Percentiles rank a stretch among this genome's conserved stretches.
phyloP scores from a whole-genome alignment of 1,139 yeast species.

The Blastobotrys capitulatus region DNA sequence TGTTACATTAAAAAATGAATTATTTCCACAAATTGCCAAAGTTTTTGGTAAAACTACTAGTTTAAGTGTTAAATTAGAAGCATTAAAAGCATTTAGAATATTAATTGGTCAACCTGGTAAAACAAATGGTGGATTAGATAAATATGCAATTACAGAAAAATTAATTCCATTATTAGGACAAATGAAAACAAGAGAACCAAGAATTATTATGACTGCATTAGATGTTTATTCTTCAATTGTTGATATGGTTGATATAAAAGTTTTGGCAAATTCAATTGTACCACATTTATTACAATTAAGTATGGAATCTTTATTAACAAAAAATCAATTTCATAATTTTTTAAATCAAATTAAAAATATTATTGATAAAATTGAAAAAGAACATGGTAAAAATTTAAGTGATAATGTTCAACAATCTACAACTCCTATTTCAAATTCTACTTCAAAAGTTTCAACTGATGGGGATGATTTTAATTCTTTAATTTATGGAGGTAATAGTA shows the following conservation, averaged over 20 bases:
- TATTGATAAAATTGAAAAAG: conserved; percentile 25
- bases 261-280: conserved; percentile 42
- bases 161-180: conserved; percentile 68
- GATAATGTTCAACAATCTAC: neutral
- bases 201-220: conserved; percentile 54
- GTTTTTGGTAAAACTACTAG: conserved; percentile 81
- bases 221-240: conserved; percentile 43
- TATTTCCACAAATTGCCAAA: conserved; percentile 66
- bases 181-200: conserved; percentile 71
- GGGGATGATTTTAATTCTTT: conserved; percentile 9
- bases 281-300: conserved; percentile 47
- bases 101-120: conserved; percentile 47
- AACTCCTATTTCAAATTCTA: conserved; percentile 6
- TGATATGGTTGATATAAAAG: conserved; percentile 37
- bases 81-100: conserved; percentile 58
- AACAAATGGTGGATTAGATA: conserved; percentile 48
- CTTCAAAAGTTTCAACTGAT: neutral
- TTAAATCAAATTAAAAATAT: conserved; percentile 23
- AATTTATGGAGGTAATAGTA: conserved; percentile 7
- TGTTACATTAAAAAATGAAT: conserved; percentile 63
- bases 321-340: conserved; percentile 38
- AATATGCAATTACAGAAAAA: conserved; percentile 66
- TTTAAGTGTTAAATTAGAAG: conserved; percentile 64
- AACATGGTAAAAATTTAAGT: conserved; percentile 23
- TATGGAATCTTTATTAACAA: conserved; percentile 41